These are phyloP conservation scores for Kalmusia sp. DNA, from an alignment of 2,329 filamentous ascomycete species.

Conservation along the genomic window DNA sequence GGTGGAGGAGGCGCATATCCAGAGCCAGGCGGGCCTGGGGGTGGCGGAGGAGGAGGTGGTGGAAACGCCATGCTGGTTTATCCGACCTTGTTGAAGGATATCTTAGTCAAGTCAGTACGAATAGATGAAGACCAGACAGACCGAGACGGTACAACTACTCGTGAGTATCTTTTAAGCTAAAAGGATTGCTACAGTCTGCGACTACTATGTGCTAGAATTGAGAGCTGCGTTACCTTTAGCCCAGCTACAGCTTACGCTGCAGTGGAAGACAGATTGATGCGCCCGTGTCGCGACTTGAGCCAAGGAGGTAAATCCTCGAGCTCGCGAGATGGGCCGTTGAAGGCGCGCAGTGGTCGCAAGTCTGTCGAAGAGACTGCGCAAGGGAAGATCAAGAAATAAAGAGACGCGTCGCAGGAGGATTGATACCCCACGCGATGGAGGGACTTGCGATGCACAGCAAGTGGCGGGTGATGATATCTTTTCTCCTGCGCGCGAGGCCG, in stretches of 20 bases:
- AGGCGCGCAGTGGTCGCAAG: constrained; percentile 7
- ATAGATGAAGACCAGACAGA: neutral
- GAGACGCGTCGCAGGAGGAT: constrained; percentile 27
- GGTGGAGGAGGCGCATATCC: constrained; percentile 59
- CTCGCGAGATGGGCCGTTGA: constrained; percentile 26
- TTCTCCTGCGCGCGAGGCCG: constrained; percentile 22
- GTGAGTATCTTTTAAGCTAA: too few species aligned
- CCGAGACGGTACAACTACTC: too few species aligned
- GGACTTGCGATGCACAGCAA: constrained; percentile 33
- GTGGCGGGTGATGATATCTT: constrained; percentile 36
- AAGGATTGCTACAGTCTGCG: too few species aligned
- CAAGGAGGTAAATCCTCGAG: constrained; percentile 29
- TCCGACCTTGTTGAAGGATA: neutral
- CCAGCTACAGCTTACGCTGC: constrained; percentile 12
- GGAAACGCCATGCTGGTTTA: constrained; percentile 31
- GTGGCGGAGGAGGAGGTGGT: constrained; percentile 54
- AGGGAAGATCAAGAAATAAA: constrained; percentile 18
- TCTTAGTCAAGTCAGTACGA: neutral
- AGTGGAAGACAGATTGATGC: constrained; percentile 12
- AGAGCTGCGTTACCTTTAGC: constrained; percentile 7
- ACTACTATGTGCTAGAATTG: neutral
- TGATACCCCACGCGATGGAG: constrained; percentile 36
- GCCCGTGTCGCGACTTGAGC: constrained; percentile 24
- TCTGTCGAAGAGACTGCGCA: constrained; percentile 3
- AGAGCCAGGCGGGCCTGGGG: constrained; percentile 30